A percentile compares a stretch with the other conserved stretches of the same genome.
Evolutionary conservation across 2,329 filamentous ascomycete species (phyloP).

Genomic region (Epichloe amarillans): DNA sequence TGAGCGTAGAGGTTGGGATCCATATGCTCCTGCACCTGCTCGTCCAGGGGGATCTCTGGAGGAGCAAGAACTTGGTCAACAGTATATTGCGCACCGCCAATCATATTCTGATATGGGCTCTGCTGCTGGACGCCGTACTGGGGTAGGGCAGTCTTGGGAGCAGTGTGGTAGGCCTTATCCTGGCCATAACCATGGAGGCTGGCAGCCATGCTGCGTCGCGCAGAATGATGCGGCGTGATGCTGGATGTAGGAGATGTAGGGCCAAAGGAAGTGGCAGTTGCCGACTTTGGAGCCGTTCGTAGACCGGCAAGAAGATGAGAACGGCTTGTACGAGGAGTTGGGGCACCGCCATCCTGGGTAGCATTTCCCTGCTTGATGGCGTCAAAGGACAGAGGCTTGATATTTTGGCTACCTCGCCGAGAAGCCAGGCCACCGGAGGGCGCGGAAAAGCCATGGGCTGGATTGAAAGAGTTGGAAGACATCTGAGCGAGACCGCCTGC

Average conservation of each 20-base stretch:
- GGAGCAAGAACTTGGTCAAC: conserved; percentile 84
- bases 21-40: conserved; percentile 57
- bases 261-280: conserved; percentile 57
- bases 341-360: conserved; percentile 53
- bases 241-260: conserved; percentile 44
- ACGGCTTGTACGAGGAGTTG: conserved; percentile 84
- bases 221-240: conserved; percentile 26
- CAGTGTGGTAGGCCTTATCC: conserved; percentile 28
- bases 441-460: conserved; percentile 59
- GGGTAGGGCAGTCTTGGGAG: conserved; percentile 45
- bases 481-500: conserved; percentile 99
- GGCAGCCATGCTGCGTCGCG: conserved; percentile 30
- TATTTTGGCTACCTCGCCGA: conserved; percentile 67
- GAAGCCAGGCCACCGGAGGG: conserved; percentile 74
- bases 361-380: conserved; percentile 55
- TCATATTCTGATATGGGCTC: conserved; percentile 16
- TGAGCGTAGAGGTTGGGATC: conserved; percentile 81
- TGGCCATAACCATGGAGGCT: conserved; percentile 32
- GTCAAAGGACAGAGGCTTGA: conserved; percentile 80
- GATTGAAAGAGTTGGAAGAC: conserved; percentile 73
- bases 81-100: conserved; percentile 44
- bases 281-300: conserved; percentile 83
- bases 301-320: conserved; percentile 89
- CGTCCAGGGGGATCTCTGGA: conserved; percentile 63
- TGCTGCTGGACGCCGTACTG: conserved; percentile 28